Conservation (phyloP, 108 stramenopile species). For the Conticribra guillardii region DNA sequence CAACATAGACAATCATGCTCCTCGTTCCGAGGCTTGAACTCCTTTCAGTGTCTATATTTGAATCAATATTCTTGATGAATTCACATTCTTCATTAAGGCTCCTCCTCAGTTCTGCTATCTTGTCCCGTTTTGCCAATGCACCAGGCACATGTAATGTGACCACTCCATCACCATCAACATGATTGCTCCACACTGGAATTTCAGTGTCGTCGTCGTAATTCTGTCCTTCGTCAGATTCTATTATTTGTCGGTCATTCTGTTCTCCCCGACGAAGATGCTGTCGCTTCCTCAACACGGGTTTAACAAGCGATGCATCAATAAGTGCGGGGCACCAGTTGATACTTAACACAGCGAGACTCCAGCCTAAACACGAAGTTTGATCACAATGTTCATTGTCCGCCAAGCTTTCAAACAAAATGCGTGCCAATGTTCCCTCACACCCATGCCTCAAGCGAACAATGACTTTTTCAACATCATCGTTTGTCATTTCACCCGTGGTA, state of each 20-base stretch:
- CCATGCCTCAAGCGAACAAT: slow-evolving; percentile 31
- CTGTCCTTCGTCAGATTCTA: not conserved
- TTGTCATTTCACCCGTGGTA: not conserved
- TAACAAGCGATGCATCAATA: slow-evolving; percentile 54
- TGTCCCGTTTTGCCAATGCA: slow-evolving; percentile 54
- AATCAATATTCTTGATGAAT: not conserved
- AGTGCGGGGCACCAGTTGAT: slow-evolving; percentile 69
- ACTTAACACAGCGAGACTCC: slow-evolving; percentile 58
- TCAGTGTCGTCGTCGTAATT: slow-evolving; percentile 20
- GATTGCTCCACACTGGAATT: slow-evolving; percentile 64
- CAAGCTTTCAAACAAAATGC: slow-evolving; percentile 11
- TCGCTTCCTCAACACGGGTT: slow-evolving; percentile 31
- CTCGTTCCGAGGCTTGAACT: not conserved
- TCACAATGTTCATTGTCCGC: not conserved
- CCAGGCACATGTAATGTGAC: slow-evolving; percentile 57
- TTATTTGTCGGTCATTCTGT: not conserved
- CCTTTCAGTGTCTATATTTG: no score
- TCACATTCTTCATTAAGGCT: slow-evolving; percentile 10
- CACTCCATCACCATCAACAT: slow-evolving; percentile 50
- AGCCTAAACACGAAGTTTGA: slow-evolving; percentile 27
- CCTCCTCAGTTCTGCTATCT: slow-evolving; percentile 41
- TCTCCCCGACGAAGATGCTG: slow-evolving; percentile 7
- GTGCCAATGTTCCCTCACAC: slow-evolving; percentile 42
- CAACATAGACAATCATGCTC: slow-evolving; percentile 54
- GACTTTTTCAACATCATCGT: slow-evolving; percentile 19